Conservation (phyloP, 2,329 filamentous ascomycete species). For the Trichophaea hybrida region DNA sequence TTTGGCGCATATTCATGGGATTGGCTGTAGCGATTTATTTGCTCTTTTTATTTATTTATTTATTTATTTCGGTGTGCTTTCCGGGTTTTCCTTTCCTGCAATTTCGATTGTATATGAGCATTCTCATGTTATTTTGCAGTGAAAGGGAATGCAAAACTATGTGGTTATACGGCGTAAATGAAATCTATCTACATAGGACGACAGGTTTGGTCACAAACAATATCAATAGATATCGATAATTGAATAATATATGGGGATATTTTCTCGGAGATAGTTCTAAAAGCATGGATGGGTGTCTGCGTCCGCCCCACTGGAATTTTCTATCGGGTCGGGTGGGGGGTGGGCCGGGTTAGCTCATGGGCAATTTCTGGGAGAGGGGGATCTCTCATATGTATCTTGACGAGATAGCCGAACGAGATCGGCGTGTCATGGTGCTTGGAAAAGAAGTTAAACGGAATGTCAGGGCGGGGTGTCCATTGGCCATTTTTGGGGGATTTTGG, state of each 20-base stretch:
- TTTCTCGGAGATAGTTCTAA: background rate
- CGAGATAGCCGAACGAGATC: background rate
- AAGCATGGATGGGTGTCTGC: background rate
- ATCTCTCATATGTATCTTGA: background rate
- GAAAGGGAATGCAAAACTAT: background rate
- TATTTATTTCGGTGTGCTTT: background rate
- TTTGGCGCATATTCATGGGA: background rate
- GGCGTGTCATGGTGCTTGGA: background rate
- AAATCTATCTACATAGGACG: background rate
- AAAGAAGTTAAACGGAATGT: background rate
- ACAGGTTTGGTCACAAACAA: background rate
- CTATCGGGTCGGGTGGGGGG: background rate
- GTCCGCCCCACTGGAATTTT: background rate
- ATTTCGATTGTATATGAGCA: background rate
- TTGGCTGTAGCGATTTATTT: slow-evolving; percentile 4
- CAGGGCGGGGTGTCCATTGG: too few species aligned
- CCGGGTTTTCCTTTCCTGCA: background rate
- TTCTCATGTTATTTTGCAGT: background rate
- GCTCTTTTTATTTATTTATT: background rate
- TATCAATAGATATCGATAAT: background rate
- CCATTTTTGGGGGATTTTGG: background rate
- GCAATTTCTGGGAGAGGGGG: background rate
- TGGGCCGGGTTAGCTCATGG: background rate
- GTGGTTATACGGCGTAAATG: background rate
- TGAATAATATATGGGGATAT: background rate